Base-by-base conservation (phyloP, 2,329 filamentous ascomycete genomes). In the Phialocephala subalpina region DNA sequence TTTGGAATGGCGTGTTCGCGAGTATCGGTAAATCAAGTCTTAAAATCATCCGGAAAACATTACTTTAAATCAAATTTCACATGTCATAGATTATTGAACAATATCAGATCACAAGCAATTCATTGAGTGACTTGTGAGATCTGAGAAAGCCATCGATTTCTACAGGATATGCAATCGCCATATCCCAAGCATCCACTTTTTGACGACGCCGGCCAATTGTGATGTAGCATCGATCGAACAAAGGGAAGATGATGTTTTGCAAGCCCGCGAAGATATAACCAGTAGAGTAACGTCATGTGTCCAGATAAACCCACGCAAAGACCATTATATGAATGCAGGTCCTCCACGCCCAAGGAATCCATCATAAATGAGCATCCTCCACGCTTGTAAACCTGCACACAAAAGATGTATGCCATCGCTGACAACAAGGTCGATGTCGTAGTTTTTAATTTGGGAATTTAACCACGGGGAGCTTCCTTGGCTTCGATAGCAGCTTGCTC, bases 401-500 rank as follows among this genome's bases (percentile, higher is more conserved):
- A 62, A 66, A 68, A 62, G 68, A 68, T 68, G 68, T 70, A 74
- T 72, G 69, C 63, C 70, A 72, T 69, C 64, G 49, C 69, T 74
- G 71, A 68, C 72, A 76, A 70, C 70, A 74, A 72, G 71, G 73
- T 72, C 73, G 68, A 69, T 69, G 70, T 67, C 64, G 69, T 69
- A 69, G 65, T 70, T 52, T 65, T 64, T 67, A 64, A 56, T 63
- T 63, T 59, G 62, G 59, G 49, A 53, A 66, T 69, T 69, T 76
- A 75, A 73, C 70, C 68, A 65, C 71, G 76, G 81, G 92, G 90
- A 81, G 92, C 93, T 85, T 97, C 94, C 90, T 98, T 98, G 83
- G 90, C 92, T 80, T 97, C 94, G 80, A 97, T 91, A 78, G 90
- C 92, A 76, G 87, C 84, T 87, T 98, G 92, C 85, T 99, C 95